Percentiles rank a stretch among this genome's conserved stretches.
These are phyloP conservation scores for Globisporangium heterothallicum DNA, from an alignment of 352 stramenopile species.

Conservation along the genomic window DNA sequence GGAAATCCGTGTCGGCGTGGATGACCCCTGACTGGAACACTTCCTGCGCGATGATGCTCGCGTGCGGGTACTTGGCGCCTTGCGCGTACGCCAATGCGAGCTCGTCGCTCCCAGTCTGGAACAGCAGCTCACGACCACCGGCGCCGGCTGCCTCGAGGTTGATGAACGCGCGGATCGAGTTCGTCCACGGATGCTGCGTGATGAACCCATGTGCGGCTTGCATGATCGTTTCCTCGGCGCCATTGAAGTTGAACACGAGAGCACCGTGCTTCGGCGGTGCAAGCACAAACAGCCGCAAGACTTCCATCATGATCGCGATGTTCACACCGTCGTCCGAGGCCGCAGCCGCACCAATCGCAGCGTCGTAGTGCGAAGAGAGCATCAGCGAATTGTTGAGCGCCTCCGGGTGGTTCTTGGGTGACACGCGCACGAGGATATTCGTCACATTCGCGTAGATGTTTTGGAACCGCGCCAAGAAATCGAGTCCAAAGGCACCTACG, in stretches of 20 bases:
- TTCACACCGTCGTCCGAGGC: slow-evolving; percentile 77
- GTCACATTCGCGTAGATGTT: slow-evolving; percentile 85
- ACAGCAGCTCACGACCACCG: slow-evolving; percentile 66
- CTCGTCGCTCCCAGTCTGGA: slow-evolving; percentile 75
- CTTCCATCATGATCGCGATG: slow-evolving; percentile 77
- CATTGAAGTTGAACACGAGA: slow-evolving; percentile 81
- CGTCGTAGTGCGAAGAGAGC: slow-evolving; percentile 79
- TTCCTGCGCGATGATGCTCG: slow-evolving; percentile 73
- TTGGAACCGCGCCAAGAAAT: slow-evolving; percentile 78
- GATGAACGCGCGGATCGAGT: slow-evolving; percentile 68
- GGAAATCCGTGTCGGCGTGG: slow-evolving; percentile 67
- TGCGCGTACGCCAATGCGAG: slow-evolving; percentile 64
- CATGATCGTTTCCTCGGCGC: slow-evolving; percentile 74
- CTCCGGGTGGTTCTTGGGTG: slow-evolving; percentile 19
- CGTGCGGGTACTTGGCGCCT: slow-evolving; percentile 66
- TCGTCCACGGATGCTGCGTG: slow-evolving; percentile 70
- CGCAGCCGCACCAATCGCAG: slow-evolving; percentile 59
- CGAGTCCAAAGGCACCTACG: slow-evolving; percentile 56
- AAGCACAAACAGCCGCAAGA: slow-evolving; percentile 40
- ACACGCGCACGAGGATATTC: slow-evolving; percentile 70
- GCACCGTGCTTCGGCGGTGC: slow-evolving; percentile 40
- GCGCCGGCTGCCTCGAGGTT: slow-evolving; percentile 72
- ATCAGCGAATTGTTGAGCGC: slow-evolving; percentile 48
- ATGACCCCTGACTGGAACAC: slow-evolving; percentile 74
- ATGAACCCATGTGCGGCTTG: slow-evolving; percentile 78